phyloP scores from a whole-genome alignment of 2,329 filamentous ascomycete genomes.

The Aspergillus pseudoterreus region DNA sequence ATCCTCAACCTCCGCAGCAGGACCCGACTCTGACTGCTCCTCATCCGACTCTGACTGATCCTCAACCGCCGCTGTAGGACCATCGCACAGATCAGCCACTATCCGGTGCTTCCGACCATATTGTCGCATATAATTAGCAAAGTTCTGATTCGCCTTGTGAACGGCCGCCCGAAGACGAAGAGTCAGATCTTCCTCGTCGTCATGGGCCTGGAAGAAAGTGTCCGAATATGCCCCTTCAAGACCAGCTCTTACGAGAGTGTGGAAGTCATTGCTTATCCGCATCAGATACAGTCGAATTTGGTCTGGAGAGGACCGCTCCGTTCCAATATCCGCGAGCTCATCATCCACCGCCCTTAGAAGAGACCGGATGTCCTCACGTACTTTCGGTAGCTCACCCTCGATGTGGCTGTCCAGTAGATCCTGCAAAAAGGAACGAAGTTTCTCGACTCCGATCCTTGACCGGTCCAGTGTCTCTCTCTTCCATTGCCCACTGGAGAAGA shows the following conservation, averaged over 20 bases:
- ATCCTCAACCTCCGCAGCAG: too few relatives aligned
- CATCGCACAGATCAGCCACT: background rate
- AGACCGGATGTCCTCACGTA: conserved; percentile 14
- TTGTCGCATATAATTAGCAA: conserved; percentile 17
- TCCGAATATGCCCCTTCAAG: conserved; percentile 20
- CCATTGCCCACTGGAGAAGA: conserved; percentile 17
- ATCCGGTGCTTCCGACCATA: conserved; percentile 15
- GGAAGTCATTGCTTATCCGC: conserved; percentile 14
- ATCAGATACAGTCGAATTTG: conserved; percentile 22
- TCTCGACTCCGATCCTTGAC: conserved; percentile 17
- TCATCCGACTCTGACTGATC: too few relatives aligned
- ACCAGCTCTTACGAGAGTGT: conserved; percentile 16
- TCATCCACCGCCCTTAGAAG: conserved; percentile 9
- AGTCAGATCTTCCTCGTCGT: background rate
- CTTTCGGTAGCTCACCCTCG: conserved; percentile 17
- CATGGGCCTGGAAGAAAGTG: conserved; percentile 8
- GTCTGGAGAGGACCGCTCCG: conserved; percentile 6
- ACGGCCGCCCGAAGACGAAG: conserved; percentile 16
- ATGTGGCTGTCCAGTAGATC: conserved; percentile 19
- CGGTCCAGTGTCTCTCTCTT: conserved; percentile 11
- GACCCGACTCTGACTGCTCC: too few relatives aligned
- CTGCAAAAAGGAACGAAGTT: conserved; percentile 18
- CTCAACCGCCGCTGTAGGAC: too few relatives aligned
- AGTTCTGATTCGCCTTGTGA: conserved; percentile 16
- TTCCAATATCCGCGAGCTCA: conserved; percentile 14